These are phyloP conservation scores for Cenchrus fungigraminus DNA, from an alignment of 176 grass and related monocot species.

Conservation along the genomic window DNA sequence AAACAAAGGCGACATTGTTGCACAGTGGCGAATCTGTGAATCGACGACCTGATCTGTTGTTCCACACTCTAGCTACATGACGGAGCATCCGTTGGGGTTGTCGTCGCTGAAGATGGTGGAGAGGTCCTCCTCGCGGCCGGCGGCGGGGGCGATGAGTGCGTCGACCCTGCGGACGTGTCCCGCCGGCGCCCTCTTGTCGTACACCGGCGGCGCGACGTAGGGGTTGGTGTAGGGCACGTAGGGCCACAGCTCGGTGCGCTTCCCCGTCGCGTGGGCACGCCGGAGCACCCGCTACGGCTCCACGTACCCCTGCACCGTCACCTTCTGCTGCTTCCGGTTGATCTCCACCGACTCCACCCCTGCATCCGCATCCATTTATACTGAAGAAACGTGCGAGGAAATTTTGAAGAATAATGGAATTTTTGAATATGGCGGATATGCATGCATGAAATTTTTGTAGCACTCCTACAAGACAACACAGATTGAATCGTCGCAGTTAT, in stretches of 20 bases:
- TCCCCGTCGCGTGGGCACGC: constrained; percentile 65
- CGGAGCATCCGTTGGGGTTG: constrained; percentile 85
- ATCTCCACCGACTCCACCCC: constrained; percentile 89
- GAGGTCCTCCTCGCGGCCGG: constrained; percentile 63
- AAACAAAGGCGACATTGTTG: no score
- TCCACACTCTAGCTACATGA: constrained; percentile 51
- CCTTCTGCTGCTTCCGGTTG: constrained; percentile 87
- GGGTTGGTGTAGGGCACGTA: constrained; percentile 56
- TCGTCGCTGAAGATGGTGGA: constrained; percentile 88
- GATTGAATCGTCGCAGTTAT: no score
- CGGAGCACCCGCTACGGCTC: constrained; percentile 67
- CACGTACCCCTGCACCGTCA: constrained; percentile 75
- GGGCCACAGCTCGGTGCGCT: constrained; percentile 78
- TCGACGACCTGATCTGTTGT: no score
- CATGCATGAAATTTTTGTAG: no score
- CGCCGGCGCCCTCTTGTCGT: constrained; percentile 88
- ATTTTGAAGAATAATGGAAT: neutral
- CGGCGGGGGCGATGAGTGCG: constrained; percentile 43
- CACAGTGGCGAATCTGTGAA: no score
- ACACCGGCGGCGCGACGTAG: constrained; percentile 55
- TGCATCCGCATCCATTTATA: neutral
- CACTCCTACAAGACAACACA: no score
- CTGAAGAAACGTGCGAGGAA: no score
- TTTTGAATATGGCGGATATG: neutral
- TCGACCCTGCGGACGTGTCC: constrained; percentile 78